A percentile compares a stretch with the other conserved stretches of the same genome.
Evolutionary conservation across 2,329 filamentous ascomycete species (phyloP).

Genomic region (Aaosphaeria pasadenensis): DNA sequence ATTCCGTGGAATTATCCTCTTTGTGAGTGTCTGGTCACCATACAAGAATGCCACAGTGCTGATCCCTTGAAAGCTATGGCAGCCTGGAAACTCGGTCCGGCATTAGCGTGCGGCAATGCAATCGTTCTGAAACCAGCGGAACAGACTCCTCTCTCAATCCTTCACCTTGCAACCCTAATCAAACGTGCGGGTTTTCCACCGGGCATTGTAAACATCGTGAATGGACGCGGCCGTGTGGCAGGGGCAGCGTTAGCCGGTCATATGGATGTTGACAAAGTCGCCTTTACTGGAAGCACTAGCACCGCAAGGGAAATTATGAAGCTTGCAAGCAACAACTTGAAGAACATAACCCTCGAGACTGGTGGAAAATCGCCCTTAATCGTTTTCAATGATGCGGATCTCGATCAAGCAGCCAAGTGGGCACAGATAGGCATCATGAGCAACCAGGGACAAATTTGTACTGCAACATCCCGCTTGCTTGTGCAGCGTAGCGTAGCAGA

Average conservation of each 20-base stretch:
- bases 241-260: constrained; percentile 25
- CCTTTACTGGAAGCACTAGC: constrained; percentile 38
- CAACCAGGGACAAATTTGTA: constrained; percentile 17
- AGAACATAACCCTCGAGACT: constrained; percentile 46
- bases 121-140: constrained; percentile 53
- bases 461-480: constrained; percentile 24
- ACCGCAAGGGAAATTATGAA: constrained; percentile 37
- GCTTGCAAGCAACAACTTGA: constrained; percentile 24
- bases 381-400: constrained; percentile 49
- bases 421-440: background rate
- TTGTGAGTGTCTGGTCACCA: background rate
- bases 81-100: background rate
- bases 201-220: background rate
- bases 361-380: constrained; percentile 48
- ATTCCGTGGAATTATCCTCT: background rate
- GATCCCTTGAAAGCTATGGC: background rate
- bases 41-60: background rate
- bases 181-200: background rate
- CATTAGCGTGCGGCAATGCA: constrained; percentile 39
- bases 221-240: background rate
- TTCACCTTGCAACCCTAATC: background rate
- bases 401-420: constrained; percentile 41
- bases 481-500: constrained; percentile 27
- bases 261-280: constrained; percentile 42
- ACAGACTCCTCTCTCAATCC: constrained; percentile 52